Percentiles rank a stretch among this genome's conserved stretches.
Conservation (phyloP, 495 filamentous ascomycete species). For the Trichoderma virens region DNA sequence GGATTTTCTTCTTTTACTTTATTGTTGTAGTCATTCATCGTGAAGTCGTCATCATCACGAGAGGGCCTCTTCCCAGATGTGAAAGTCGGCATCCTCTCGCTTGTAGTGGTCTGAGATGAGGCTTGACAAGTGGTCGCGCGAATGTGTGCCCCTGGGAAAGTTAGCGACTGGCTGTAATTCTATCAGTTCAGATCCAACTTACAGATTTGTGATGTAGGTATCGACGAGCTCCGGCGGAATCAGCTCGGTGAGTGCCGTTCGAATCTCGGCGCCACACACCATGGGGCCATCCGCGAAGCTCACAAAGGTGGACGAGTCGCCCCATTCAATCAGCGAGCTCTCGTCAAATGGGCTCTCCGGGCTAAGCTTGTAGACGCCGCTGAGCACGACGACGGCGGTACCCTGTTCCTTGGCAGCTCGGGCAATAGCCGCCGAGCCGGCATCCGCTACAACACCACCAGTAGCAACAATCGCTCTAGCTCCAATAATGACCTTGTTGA, state of each 20-base stretch:
- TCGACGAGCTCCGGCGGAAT: conserved; percentile 75
- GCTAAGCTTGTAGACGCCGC: conserved; percentile 83
- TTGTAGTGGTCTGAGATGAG: conserved; percentile 84
- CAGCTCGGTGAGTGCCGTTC: conserved; percentile 77
- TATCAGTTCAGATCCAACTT: conserved; percentile 29
- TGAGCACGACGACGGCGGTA: conserved; percentile 75
- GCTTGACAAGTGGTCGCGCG: conserved; percentile 70
- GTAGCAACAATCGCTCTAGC: conserved; percentile 81
- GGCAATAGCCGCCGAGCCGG: conserved; percentile 70
- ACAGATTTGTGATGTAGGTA: conserved; percentile 90
- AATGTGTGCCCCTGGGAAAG: conserved; percentile 53
- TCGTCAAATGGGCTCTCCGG: conserved; percentile 78
- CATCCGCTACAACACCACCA: conserved; percentile 72
- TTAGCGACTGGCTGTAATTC: conserved; percentile 19
- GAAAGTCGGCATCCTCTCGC: conserved; percentile 65
- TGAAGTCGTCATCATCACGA: conserved; percentile 7
- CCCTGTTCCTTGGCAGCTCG: conserved; percentile 71
- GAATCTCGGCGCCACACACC: conserved; percentile 67
- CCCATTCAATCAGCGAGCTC: conserved; percentile 71
- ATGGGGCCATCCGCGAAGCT: conserved; percentile 65
- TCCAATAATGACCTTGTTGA: conserved; percentile 88
- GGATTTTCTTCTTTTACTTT: neutral
- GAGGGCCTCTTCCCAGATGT: conserved; percentile 21
- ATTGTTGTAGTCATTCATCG: neutral
- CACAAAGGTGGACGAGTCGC: conserved; percentile 65